These are phyloP conservation scores for Neurospora tetraspora DNA, from an alignment of 495 filamentous ascomycete species.

Conservation along the genomic window DNA sequence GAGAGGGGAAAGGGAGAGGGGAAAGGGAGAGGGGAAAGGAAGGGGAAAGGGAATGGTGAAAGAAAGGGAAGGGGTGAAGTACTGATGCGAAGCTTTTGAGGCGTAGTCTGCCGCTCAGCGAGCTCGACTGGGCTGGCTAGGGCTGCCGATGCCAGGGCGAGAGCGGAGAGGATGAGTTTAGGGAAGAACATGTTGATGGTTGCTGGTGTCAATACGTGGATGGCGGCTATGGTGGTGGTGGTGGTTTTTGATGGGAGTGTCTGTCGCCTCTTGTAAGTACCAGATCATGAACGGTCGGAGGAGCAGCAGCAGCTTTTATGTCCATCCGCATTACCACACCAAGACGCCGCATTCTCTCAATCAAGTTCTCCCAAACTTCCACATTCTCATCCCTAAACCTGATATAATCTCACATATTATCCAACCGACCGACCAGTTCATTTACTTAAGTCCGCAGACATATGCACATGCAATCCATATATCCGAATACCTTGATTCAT, in stretches of 20 bases:
- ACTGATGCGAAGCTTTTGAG: slow-evolving; percentile 6
- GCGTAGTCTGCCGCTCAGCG: slow-evolving; percentile 8
- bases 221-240: neutral
- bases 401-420: slow-evolving; percentile 1
- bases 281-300: neutral
- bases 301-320: neutral
- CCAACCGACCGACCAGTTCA: neutral
- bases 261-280: neutral
- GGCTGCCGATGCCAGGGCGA: slow-evolving; percentile 5
- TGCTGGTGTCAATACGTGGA: no score
- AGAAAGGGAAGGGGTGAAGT: neutral
- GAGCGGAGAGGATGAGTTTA: slow-evolving; percentile 1
- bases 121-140: slow-evolving; percentile 9
- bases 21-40: neutral
- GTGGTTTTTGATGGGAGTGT: neutral
- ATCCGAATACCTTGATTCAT: neutral
- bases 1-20: no score
- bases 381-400: neutral
- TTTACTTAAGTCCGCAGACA: neutral
- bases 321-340: neutral
- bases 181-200: slow-evolving; percentile 6
- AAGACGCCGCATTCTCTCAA: neutral
- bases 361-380: neutral
- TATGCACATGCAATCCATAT: neutral
- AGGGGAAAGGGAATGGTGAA: neutral